Base-by-base conservation (phyloP, 2,329 filamentous ascomycete species). In the Penicillium sp. region DNA sequence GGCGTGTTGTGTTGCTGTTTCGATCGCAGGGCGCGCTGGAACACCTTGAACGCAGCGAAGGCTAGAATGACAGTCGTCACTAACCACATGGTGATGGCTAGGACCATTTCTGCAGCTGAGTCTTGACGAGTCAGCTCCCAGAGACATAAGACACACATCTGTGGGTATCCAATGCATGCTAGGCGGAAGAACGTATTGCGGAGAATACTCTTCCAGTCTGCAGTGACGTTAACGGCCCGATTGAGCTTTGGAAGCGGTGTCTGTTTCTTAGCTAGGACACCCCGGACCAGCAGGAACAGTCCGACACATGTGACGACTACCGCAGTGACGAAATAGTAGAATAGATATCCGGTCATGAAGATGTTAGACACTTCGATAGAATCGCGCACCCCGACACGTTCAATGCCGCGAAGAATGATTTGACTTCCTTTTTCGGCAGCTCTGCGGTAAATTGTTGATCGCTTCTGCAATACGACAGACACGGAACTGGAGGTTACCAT, bases 171-270 rank as follows among this genome's bases (percentile, higher is more conserved):
- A 64, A 97, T 92, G 32, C 96, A 82, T 23, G 91, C 85, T 66
- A 96, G 81, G 60, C 93, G 89, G 83, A 94, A 97, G 62, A 97
- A 81, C 63, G 96, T 95, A 53, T 92, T 93, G 79, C 96, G 96
- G 66, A 97, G 82, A 8, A 96, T 88, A 10, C 91, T 92, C 60
- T 87, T 86, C 93, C 93, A 97, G 64, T 90, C 91, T 65, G 93
- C 91, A 57, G 92, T 87, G 81, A 96, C 96, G 63, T 96, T 91
- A 16, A 49, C 29, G 3, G 53, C 47, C 7, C 50, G 51, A 62
- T 87, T 80, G 73, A 97, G 96, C 66, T 90, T 91, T 71, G 95
- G 88, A 51, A 80, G 79, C 75, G 30, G 30, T 50, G 42, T 89
- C 78, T 96, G 89, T 80, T 84, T 89, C 65, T 84, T 84, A 58